These are phyloP conservation scores for Rhizoctonia solani DNA, from an alignment of 1,284 basidiomycete genomes.

Conservation along the genomic window DNA sequence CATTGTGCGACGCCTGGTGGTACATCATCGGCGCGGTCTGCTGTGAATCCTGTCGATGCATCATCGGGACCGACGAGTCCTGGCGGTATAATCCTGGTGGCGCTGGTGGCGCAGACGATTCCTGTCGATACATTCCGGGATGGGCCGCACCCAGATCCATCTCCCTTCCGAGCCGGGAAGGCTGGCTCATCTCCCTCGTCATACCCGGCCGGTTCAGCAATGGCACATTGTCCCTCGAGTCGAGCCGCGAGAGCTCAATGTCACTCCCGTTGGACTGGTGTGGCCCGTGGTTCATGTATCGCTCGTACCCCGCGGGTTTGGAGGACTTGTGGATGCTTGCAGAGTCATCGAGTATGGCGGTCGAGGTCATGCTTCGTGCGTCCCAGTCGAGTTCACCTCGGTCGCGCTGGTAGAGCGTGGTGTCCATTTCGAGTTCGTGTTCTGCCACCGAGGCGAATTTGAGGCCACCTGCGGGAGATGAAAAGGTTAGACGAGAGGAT, in stretches of 20 bases:
- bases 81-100: neutral
- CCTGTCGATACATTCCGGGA: conserved; percentile 1
- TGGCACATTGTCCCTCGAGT: conserved; percentile 7
- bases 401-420: conserved; percentile 70
- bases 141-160: conserved; percentile 11
- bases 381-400: conserved; percentile 83
- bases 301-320: conserved; percentile 17
- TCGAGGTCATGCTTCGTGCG: conserved; percentile 65
- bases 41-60: neutral
- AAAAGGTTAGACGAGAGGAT: neutral
- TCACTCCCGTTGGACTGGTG: conserved; percentile 15
- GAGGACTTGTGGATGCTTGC: conserved; percentile 1
- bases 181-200: conserved; percentile 6
- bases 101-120: neutral
- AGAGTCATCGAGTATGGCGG: conserved; percentile 35
- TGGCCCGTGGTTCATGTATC: conserved; percentile 15
- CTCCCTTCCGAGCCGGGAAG: conserved; percentile 11
- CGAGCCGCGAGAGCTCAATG: conserved; percentile 24
- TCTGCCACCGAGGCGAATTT: conserved; percentile 44
- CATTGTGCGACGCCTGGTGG: neutral
- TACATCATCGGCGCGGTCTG: neutral
- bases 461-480: conserved; percentile 39
- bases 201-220: neutral
- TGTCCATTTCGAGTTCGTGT: conserved; percentile 73
- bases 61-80: neutral